Evolutionary conservation across 371 early-diverging fungal genomes (phyloP).

Genomic region (Mucor circinelloides): DNA sequence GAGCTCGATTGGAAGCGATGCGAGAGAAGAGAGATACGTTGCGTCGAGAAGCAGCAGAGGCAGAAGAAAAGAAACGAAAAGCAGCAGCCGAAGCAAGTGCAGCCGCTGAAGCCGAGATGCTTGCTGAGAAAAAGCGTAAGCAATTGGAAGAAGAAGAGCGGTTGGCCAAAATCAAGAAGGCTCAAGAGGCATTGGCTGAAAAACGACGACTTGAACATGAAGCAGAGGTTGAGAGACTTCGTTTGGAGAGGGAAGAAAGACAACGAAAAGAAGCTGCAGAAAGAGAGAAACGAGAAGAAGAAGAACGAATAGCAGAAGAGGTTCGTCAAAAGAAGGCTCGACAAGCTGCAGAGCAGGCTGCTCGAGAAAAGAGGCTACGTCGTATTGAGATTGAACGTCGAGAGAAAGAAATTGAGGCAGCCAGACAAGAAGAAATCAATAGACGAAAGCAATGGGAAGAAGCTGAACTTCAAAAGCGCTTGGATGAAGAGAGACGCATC

Average conservation of each 20-base stretch:
- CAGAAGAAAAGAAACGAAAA: slow-evolving; percentile 23
- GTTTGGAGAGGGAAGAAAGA: slow-evolving; percentile 21
- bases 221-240: slow-evolving; percentile 19
- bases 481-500: slow-evolving; percentile 12
- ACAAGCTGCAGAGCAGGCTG: slow-evolving; percentile 46
- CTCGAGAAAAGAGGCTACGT: slow-evolving; percentile 37
- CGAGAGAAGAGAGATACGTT: slow-evolving; percentile 31
- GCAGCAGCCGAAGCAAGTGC: slow-evolving; percentile 26
- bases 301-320: slow-evolving; percentile 37
- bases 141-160: slow-evolving; percentile 32
- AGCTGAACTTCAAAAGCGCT: slow-evolving; percentile 20
- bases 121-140: slow-evolving; percentile 26
- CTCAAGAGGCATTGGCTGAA: slow-evolving; percentile 22
- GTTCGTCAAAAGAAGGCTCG: slow-evolving; percentile 32
- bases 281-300: slow-evolving; percentile 28
- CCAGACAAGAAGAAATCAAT: slow-evolving; percentile 30
- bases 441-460: slow-evolving; percentile 39
- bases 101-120: slow-evolving; percentile 30
- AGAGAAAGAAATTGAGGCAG: slow-evolving; percentile 35
- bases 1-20: slow-evolving; percentile 30
- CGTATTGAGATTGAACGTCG: slow-evolving; percentile 35
- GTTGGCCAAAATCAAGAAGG: slow-evolving; percentile 9
- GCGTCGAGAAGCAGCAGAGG: slow-evolving; percentile 29
- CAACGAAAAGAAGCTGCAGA: slow-evolving; percentile 24
- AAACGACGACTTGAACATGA: slow-evolving; percentile 8